Evolutionary conservation across 345 rosid genomes (phyloP).

Genomic region (Murraya paniculata): DNA sequence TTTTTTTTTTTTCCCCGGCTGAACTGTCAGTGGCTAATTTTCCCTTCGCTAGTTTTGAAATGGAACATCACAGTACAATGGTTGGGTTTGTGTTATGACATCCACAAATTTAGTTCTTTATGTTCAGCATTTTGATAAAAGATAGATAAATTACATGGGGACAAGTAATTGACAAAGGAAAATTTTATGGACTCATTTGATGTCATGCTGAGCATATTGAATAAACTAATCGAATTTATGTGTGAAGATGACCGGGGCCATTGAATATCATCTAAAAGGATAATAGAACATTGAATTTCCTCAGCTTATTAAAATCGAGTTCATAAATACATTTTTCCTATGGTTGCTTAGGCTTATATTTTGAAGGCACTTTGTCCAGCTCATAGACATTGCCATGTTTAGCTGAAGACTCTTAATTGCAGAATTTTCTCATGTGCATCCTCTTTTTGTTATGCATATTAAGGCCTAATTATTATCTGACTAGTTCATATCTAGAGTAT

Average conservation of each 20-base stretch:
- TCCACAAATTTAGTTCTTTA: background rate
- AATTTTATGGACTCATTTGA: background rate
- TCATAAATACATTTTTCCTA: background rate
- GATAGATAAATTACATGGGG: background rate
- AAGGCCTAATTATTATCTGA: background rate
- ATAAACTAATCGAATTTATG: background rate
- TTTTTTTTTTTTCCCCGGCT: background rate
- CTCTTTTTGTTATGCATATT: background rate
- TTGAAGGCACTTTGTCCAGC: background rate
- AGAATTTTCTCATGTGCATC: no score
- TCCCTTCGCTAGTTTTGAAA: background rate
- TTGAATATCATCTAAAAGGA: background rate
- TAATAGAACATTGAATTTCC: background rate
- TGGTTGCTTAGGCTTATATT: background rate
- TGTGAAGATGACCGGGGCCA: background rate
- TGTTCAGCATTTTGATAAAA: background rate
- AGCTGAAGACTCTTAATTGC: background rate
- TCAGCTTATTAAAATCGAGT: background rate
- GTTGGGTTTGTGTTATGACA: background rate
- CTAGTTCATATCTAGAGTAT: no score
- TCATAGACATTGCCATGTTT: background rate
- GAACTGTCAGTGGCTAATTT: background rate
- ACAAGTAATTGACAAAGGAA: background rate
- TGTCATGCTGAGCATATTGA: background rate
- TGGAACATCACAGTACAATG: background rate